Percentiles rank a stretch among this genome's conserved stretches.
phyloP scores from a whole-genome alignment of 2,329 filamentous ascomycete genomes.

The Tothia fuscella region DNA sequence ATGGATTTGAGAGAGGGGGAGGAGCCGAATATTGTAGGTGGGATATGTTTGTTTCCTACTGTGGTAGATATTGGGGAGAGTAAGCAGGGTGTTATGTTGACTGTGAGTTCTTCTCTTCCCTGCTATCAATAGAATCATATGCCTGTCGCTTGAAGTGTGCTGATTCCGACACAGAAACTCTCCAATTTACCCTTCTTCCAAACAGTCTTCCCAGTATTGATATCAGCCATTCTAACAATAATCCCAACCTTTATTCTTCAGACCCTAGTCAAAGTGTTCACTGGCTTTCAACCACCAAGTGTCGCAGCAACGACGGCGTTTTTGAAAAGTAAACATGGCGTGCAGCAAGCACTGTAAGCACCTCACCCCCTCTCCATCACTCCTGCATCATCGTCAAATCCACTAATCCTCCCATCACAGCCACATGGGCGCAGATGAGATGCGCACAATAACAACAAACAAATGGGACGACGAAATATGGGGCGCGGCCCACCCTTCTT shows the following conservation, averaged over 20 bases:
- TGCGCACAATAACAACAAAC: conserved; percentile 43
- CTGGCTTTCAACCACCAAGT: conserved; percentile 31
- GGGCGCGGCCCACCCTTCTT: conserved; percentile 31
- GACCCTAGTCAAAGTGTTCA: conserved; percentile 18
- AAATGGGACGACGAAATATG: conserved; percentile 48
- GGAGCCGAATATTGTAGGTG: conserved; percentile 12
- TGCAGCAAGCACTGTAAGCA: conserved; percentile 45
- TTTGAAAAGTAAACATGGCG: conserved; percentile 35
- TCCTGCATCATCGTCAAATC: not conserved
- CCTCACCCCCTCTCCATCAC: conserved; percentile 14
- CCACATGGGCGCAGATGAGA: conserved; percentile 48
- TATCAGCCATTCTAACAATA: conserved; percentile 30
- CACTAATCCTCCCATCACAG: too few species aligned
- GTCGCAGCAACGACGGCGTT: conserved; percentile 39
- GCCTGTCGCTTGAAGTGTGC: not conserved
- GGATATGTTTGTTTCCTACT: conserved; percentile 34
- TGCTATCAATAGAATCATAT: not conserved
- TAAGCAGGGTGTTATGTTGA: conserved; percentile 28
- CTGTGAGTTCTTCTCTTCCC: conserved; percentile 20
- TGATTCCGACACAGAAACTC: too few species aligned
- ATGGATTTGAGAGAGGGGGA: conserved; percentile 18
- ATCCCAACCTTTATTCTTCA: not conserved
- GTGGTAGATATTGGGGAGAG: conserved; percentile 35
- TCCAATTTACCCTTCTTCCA: conserved; percentile 10
- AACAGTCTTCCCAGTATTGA: conserved; percentile 18